phyloP scores from a whole-genome alignment of 176 grass and related monocot species.

The Carex littledalei region DNA sequence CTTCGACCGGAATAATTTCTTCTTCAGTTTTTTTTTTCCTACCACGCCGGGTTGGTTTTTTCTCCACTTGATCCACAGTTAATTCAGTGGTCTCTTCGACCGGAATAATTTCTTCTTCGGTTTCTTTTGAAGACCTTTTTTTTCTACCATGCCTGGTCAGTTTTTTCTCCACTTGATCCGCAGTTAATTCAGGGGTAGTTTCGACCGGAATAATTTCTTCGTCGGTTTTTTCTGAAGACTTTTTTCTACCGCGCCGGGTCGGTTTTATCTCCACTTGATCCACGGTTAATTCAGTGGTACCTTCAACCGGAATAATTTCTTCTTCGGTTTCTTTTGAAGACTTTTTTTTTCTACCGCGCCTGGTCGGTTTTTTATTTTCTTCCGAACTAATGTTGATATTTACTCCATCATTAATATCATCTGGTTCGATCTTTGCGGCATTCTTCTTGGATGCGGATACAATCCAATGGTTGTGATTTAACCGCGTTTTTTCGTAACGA shows the following conservation, averaged over 20 bases:
- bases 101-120: constrained; percentile 20
- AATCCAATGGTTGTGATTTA: background rate
- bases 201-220: constrained; percentile 20
- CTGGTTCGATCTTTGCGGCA: constrained; percentile 24
- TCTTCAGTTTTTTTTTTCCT: constrained; percentile 41
- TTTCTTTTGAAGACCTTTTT: constrained; percentile 37
- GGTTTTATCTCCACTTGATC: constrained; percentile 1
- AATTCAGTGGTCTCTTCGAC: constrained; percentile 18
- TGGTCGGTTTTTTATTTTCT: constrained; percentile 21
- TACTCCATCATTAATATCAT: constrained; percentile 22
- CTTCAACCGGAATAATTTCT: constrained; percentile 18
- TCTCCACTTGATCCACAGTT: background rate
- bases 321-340: constrained; percentile 19
- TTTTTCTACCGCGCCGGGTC: constrained; percentile 42
- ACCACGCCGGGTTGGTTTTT: constrained; percentile 27
- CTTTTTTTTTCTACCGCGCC: constrained; percentile 54
- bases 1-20: constrained; percentile 18
- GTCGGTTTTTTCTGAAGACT: constrained; percentile 17
- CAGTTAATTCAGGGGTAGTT: constrained; percentile 16
- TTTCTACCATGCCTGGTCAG: constrained; percentile 35
- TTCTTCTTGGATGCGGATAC: constrained; percentile 39
- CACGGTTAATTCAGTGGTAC: background rate
- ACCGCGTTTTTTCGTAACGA: background rate
- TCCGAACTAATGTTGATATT: constrained; percentile 27
- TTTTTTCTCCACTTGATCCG: background rate